Evolutionary conservation across 305 asterid species (phyloP).

Genomic region (Fraxinus greggii): DNA sequence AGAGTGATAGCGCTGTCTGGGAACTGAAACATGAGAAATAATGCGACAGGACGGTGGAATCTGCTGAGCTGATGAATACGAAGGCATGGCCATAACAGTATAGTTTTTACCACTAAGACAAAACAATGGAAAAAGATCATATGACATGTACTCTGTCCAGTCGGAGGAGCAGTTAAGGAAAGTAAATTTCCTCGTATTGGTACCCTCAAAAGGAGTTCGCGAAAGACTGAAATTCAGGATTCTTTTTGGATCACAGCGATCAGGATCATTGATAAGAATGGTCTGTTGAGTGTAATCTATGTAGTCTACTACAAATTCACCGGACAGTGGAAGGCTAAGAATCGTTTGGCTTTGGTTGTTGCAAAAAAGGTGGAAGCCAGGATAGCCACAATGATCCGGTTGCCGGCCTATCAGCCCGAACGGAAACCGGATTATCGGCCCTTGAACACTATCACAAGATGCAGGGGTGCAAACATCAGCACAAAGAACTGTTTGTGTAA

Average conservation of each 20-base stretch:
- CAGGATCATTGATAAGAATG: conserved; percentile 50
- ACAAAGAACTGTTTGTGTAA: neutral
- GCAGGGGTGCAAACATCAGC: conserved; percentile 28
- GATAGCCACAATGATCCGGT: conserved; percentile 53
- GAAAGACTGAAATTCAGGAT: conserved; percentile 40
- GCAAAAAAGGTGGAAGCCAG: conserved; percentile 69
- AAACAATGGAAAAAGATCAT: conserved; percentile 27
- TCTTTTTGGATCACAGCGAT: conserved; percentile 47
- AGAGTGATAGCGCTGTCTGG: conserved; percentile 41
- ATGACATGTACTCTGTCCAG: conserved; percentile 17
- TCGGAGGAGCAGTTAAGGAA: conserved; percentile 51
- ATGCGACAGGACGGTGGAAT: conserved; percentile 38
- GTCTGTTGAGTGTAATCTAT: conserved; percentile 52
- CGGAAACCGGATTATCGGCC: conserved; percentile 62
- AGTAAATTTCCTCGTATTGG: conserved; percentile 24
- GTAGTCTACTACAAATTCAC: conserved; percentile 53
- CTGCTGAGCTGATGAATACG: conserved; percentile 2
- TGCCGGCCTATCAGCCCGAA: conserved; percentile 47
- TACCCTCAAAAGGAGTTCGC: conserved; percentile 45
- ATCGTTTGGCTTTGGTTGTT: conserved; percentile 44
- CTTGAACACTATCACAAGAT: conserved; percentile 32
- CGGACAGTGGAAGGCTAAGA: conserved; percentile 50
- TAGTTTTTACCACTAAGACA: conserved; percentile 45
- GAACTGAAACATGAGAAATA: conserved; percentile 35
- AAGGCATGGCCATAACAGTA: conserved; percentile 40